Conservation (phyloP, 2,329 filamentous ascomycete species). For the Fusarium sarcochroum region DNA sequence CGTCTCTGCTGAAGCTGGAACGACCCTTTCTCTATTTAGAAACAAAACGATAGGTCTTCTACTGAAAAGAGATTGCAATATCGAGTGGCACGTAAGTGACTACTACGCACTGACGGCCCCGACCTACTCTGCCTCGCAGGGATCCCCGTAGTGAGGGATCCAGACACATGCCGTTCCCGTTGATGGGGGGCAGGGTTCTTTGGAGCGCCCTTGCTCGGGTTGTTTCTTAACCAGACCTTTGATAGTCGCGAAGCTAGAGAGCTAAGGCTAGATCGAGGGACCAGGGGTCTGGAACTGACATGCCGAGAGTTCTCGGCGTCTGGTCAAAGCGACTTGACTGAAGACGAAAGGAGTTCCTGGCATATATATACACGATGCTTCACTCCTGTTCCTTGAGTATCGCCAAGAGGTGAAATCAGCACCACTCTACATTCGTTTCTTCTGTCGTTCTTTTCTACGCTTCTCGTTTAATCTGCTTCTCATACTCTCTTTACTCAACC, state of each 20-base stretch:
- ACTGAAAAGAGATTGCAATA: constrained; percentile 10
- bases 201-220: constrained; percentile 9
- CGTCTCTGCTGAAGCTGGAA: constrained; percentile 7
- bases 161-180: constrained; percentile 23
- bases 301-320: constrained; percentile 39
- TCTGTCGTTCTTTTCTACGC: constrained; percentile 19
- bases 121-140: constrained; percentile 5
- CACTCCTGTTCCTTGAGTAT: neutral
- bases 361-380: constrained; percentile 23
- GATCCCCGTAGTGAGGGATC: constrained; percentile 9
- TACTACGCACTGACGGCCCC: constrained; percentile 12
- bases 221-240: constrained; percentile 9
- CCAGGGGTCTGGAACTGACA: constrained; percentile 29
- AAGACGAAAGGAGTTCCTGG: neutral
- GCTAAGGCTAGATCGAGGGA: constrained; percentile 12
- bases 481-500: constrained; percentile 13
- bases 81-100: constrained; percentile 8
- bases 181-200: constrained; percentile 16
- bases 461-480: constrained; percentile 13
- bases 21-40: constrained; percentile 7
- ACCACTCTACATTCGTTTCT: constrained; percentile 24
- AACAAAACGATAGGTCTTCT: neutral
- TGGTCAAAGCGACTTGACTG: neutral
- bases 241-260: constrained; percentile 9
- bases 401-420: constrained; percentile 2